Base-by-base conservation (phyloP, 352 stramenopile genomes). In the Phytophthora macrochlamydospora region DNA sequence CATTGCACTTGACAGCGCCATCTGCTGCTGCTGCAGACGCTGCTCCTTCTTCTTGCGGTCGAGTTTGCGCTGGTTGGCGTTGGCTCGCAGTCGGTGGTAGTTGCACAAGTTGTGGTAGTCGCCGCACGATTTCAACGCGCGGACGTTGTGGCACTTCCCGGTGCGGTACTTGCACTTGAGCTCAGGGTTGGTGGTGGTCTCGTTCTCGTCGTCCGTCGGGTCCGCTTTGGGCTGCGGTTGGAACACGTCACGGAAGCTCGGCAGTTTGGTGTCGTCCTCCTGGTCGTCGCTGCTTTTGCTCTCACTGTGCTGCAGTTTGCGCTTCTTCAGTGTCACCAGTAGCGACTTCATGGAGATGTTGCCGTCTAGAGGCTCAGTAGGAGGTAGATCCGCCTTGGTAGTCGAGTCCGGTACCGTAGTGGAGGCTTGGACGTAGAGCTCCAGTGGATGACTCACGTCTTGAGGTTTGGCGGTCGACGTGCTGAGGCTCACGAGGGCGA, bases 41-140 rank as follows among this genome's bases (percentile, higher is more conserved):
- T 85, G 82, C 59, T 83, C 79, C 59, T 89, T 93, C 68, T 92
- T 94, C 82, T 92, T 94, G 57, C 83, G 81, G 70, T 94, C 85
- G 9, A 94, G 64, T 55, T 94, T 94, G 42, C 85, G 81, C 71
- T 94, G 85, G 69, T 92, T 94, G 14, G 81, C 85, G 51, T 94
- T 92, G 33, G 85, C 85, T 5, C 83, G 78, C 44, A 92, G 76
- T 38, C 85, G 83, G 62, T 94, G 85, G 65, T 91, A 89, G 65
- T 91, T 91, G 77, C 85, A 94, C 62, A 94, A 59, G 51, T 92
- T 94, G 71, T 92, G 83, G 69, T 92, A 88, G 58, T 91, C 83
- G 32, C 85, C 85, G 40, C 83, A 89, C 24, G 78, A 89, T 70
- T 94, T 94, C 59, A 92, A 76, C 33, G 85, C 85, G 4, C 85